phyloP scores from a whole-genome alignment of 2,329 filamentous ascomycete genomes.

The Diaporthe citriasiana region DNA sequence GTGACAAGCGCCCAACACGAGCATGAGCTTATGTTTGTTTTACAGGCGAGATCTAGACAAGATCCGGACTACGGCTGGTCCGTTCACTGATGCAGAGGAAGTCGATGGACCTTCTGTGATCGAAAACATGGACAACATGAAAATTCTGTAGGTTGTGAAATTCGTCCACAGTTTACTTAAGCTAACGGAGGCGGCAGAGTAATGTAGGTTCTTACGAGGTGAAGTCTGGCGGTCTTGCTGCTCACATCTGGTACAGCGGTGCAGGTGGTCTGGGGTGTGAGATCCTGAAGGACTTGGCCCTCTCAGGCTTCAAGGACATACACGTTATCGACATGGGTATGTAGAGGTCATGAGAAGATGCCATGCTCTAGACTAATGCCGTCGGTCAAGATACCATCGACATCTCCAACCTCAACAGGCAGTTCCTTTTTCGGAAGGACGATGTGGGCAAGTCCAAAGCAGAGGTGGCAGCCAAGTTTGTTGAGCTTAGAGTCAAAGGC shows the following conservation, averaged over 20 bases:
- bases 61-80: slow-evolving; percentile 81
- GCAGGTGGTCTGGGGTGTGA: slow-evolving; percentile 96
- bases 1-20: neutral
- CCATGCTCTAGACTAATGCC: slow-evolving; percentile 33
- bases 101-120: slow-evolving; percentile 66
- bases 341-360: slow-evolving; percentile 45
- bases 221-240: slow-evolving; percentile 40
- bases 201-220: slow-evolving; percentile 57
- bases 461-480: slow-evolving; percentile 91
- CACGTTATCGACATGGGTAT: slow-evolving; percentile 98
- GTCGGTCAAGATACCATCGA: slow-evolving; percentile 86
- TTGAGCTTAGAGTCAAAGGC: slow-evolving; percentile 88
- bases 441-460: slow-evolving; percentile 97
- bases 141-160: slow-evolving; percentile 74
- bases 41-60: slow-evolving; percentile 86
- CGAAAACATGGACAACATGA: slow-evolving; percentile 75
- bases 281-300: slow-evolving; percentile 94
- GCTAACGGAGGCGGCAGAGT: slow-evolving; percentile 58
- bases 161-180: slow-evolving; percentile 1
- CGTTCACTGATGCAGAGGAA: slow-evolving; percentile 80
- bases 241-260: slow-evolving; percentile 69
- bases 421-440: slow-evolving; percentile 92
- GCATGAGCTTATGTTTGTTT: slow-evolving; percentile 41
- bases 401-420: slow-evolving; percentile 96
- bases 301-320: slow-evolving; percentile 96